Conservation (phyloP, 2,329 filamentous ascomycete species). For the Hypoxylon sp. region DNA sequence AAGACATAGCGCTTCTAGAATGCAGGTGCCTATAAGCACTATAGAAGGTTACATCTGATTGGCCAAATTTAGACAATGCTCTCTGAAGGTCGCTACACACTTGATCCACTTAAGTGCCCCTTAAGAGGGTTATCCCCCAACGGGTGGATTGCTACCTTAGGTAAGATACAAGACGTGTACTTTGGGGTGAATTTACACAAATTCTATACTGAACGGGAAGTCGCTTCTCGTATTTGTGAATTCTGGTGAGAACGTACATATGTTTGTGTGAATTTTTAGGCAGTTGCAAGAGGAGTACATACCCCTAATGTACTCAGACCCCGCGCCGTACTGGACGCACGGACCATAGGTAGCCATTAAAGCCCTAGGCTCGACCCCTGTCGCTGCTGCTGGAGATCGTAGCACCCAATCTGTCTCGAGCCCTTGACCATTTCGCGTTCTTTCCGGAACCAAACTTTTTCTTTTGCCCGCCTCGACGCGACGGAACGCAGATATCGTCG, state of each 20-base stretch:
- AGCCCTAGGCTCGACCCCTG: neutral
- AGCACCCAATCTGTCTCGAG: neutral
- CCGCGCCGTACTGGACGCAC: neutral
- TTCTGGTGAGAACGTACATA: neutral
- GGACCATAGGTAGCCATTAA: neutral
- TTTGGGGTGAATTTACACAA: neutral
- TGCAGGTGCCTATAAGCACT: no score
- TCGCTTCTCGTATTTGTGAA: neutral
- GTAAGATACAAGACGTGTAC: neutral
- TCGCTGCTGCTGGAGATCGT: neutral
- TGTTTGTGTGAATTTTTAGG: neutral
- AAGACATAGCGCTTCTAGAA: no score
- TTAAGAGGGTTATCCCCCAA: no score
- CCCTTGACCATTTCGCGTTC: constrained; percentile 13
- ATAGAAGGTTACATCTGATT: no score
- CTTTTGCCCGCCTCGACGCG: constrained; percentile 20
- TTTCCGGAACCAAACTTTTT: constrained; percentile 6
- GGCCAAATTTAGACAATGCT: no score
- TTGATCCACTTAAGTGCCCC: no score
- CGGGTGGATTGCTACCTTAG: neutral
- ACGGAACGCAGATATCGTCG: constrained; percentile 24
- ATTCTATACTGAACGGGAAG: neutral
- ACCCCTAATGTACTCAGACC: neutral
- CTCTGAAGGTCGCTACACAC: no score
- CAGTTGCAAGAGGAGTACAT: neutral